These are phyloP conservation scores for Termitomyces sp. DNA, from an alignment of 768 basidiomycete genomes.

Conservation along the genomic window DNA sequence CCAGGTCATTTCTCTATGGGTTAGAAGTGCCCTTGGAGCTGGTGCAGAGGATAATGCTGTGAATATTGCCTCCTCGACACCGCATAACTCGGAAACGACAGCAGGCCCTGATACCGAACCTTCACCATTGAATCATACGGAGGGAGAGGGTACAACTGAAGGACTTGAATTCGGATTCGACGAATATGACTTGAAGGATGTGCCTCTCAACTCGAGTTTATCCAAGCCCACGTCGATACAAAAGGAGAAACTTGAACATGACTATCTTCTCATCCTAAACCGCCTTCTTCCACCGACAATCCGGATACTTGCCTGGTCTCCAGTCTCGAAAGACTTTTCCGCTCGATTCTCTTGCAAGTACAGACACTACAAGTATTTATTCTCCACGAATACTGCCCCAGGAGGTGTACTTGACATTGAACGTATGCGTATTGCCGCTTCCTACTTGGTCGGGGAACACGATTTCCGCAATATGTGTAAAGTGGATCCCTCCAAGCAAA, in stretches of 20 bases:
- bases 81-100: background rate
- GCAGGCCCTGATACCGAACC: background rate
- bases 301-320: conserved; percentile 91
- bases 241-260: conserved; percentile 44
- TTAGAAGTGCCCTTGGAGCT: conserved; percentile 60
- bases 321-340: conserved; percentile 72
- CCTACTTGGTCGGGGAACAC: conserved; percentile 75
- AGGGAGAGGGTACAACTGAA: conserved; percentile 4
- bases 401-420: conserved; percentile 53
- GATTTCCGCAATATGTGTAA: conserved; percentile 97
- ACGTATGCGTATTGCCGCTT: conserved; percentile 72
- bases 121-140: background rate
- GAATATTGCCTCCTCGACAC: conserved; percentile 2
- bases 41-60: conserved; percentile 2
- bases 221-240: conserved; percentile 11
- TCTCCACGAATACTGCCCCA: conserved; percentile 41
- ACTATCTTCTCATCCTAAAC: conserved; percentile 80
- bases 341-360: conserved; percentile 82
- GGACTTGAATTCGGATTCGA: conserved; percentile 18
- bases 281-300: conserved; percentile 85
- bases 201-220: conserved; percentile 14
- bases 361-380: conserved; percentile 98
- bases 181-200: conserved; percentile 19
- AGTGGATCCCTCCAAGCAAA: conserved; percentile 87
- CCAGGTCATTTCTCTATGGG: conserved; percentile 90